Percentiles rank a stretch among this genome's conserved stretches.
phyloP scores from a whole-genome alignment of 257 asterid species.

The Marsdenia floribunda region DNA sequence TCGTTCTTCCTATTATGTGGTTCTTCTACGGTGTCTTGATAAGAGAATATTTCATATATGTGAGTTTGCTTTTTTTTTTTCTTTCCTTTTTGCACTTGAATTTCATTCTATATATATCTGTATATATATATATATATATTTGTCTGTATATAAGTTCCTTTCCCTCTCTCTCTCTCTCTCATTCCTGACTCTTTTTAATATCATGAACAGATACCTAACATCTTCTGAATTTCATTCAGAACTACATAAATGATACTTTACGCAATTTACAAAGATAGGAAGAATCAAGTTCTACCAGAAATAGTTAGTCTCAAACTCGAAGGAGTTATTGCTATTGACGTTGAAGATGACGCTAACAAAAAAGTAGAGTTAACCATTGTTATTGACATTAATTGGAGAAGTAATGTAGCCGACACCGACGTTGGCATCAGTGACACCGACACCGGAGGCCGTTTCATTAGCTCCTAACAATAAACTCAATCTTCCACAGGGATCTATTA shows the following conservation, averaged over 20 bases:
- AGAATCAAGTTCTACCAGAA: conserved; percentile 20
- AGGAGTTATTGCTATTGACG: background rate
- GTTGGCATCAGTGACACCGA: too few species aligned
- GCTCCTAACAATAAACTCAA: too few species aligned
- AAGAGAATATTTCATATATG: too few species aligned
- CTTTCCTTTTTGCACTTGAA: too few species aligned
- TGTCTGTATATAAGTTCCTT: too few species aligned
- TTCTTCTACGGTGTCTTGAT: too few species aligned
- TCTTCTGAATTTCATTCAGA: conserved; percentile 30
- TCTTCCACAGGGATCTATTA: background rate
- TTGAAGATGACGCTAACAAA: background rate
- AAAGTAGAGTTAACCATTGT: background rate
- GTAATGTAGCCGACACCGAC: background rate
- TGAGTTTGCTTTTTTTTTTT: too few species aligned
- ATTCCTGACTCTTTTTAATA: too few species aligned
- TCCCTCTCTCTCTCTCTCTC: too few species aligned
- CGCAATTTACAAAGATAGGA: conserved; percentile 19
- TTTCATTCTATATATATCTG: too few species aligned
- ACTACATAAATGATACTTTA: conserved; percentile 32
- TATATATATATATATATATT: too few species aligned
- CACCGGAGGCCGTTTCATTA: background rate
- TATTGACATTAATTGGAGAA: background rate
- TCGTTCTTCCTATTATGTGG: too few species aligned
- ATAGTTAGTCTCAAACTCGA: background rate
- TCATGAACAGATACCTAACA: conserved; percentile 26